A percentile compares a stretch with the other conserved stretches of the same genome.
phyloP scores from a whole-genome alignment of 2,329 filamentous ascomycete species.

The Blastomyces parvus region DNA sequence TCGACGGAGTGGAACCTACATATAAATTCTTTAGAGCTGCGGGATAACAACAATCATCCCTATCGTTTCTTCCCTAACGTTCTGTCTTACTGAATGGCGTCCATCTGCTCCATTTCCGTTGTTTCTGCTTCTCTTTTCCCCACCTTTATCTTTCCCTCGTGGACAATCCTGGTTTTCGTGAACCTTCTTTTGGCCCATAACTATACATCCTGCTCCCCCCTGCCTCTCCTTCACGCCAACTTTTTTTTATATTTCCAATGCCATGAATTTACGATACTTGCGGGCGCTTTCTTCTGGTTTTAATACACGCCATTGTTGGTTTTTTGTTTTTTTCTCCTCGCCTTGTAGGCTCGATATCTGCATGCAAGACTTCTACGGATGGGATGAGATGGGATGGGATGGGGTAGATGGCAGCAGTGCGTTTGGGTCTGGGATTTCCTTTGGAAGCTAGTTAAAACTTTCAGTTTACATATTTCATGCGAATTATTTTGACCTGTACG shows the following conservation, averaged over 20 bases:
- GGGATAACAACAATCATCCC: neutral
- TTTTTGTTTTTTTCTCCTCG: neutral
- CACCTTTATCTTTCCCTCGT: neutral
- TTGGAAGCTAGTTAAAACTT: no score
- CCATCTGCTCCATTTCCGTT: neutral
- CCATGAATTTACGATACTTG: neutral
- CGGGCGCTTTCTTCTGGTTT: no score
- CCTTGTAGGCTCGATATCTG: neutral
- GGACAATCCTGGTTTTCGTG: neutral
- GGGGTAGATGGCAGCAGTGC: no score
- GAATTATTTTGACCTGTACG: no score
- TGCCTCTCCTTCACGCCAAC: neutral
- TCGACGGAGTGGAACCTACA: neutral
- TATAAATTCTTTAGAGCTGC: no score
- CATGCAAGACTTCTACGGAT: neutral
- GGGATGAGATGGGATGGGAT: neutral
- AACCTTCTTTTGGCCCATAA: no score
- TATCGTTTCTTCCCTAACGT: no score
- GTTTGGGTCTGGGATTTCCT: neutral
- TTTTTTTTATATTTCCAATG: neutral
- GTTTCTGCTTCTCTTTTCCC: neutral
- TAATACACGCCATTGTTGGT: no score
- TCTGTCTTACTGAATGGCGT: neutral
- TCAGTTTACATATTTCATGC: no score
- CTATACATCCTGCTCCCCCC: no score